These are phyloP conservation scores for Termitomyces sp. DNA, from an alignment of 768 basidiomycete species.

Conservation along the genomic window DNA sequence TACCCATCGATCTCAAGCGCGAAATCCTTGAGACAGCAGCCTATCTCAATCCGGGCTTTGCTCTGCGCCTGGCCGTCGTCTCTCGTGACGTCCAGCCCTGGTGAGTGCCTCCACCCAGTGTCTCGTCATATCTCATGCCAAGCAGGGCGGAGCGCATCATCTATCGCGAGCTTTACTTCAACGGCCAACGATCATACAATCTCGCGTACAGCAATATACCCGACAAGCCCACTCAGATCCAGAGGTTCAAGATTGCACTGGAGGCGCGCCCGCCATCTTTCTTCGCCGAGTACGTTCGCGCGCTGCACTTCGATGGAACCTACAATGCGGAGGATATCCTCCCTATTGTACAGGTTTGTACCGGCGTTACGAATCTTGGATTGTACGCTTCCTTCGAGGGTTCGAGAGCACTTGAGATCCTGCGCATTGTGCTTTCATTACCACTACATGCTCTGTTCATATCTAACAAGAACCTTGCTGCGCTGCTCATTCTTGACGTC, in stretches of 20 bases:
- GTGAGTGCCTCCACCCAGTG: neutral
- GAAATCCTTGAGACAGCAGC: slow-evolving; percentile 15
- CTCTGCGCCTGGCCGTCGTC: slow-evolving; percentile 10
- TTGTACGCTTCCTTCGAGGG: slow-evolving; percentile 7
- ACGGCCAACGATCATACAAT: neutral
- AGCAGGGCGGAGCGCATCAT: slow-evolving; percentile 16
- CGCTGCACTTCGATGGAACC: slow-evolving; percentile 6
- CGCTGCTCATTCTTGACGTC: neutral
- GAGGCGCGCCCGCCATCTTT: slow-evolving; percentile 10
- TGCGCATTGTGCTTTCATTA: neutral
- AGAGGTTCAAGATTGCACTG: slow-evolving; percentile 2
- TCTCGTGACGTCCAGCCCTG: slow-evolving; percentile 13
- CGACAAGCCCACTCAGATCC: slow-evolving; percentile 1
- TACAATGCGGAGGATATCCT: neutral
- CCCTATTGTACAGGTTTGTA: slow-evolving; percentile 7
- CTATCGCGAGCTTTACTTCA: slow-evolving; percentile 15
- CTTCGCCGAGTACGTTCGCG: slow-evolving; percentile 11
- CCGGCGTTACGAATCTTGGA: slow-evolving; percentile 13
- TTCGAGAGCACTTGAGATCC: slow-evolving; percentile 1
- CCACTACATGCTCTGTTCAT: slow-evolving; percentile 9
- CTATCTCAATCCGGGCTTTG: slow-evolving; percentile 4
- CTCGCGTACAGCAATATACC: neutral
- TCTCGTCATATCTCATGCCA: neutral
- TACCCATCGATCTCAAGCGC: slow-evolving; percentile 15
- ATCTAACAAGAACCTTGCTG: slow-evolving; percentile 1